Conservation (phyloP, 495 filamentous ascomycete genomes). For the Penicillium malachiteum region DNA sequence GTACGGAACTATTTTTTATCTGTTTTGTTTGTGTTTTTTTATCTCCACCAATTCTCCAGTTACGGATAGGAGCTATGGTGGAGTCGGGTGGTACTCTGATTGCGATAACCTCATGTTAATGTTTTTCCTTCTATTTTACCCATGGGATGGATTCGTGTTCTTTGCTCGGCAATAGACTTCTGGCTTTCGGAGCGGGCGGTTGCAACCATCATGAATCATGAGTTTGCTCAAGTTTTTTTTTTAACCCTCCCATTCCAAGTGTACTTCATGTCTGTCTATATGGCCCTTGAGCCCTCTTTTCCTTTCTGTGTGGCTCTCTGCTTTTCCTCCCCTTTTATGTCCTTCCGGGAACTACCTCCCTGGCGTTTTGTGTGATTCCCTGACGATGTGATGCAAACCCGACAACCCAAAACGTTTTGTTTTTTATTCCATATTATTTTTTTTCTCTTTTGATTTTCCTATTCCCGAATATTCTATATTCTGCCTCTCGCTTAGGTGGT, state of each 20-base stretch:
- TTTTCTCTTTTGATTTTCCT: not conserved
- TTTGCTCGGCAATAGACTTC: conserved; percentile 15
- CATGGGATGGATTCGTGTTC: not conserved
- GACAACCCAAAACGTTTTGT: conserved; percentile 16
- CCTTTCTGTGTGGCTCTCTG: conserved; percentile 7
- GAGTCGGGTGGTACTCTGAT: conserved; percentile 21
- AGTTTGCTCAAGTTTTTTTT: not conserved
- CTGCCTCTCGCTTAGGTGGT: not conserved
- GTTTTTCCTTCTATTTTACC: not conserved
- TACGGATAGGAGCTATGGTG: conserved; percentile 17
- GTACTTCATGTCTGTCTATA: conserved; percentile 23
- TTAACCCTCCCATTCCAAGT: conserved; percentile 1
- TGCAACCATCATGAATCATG: not conserved
- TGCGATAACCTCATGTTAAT: conserved; percentile 20
- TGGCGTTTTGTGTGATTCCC: conserved; percentile 24
- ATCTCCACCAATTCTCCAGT: not conserved
- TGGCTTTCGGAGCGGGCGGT: conserved; percentile 5
- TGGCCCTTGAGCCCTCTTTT: not conserved
- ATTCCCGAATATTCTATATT: not conserved
- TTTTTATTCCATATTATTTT: not conserved
- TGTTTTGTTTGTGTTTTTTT: conserved; percentile 1
- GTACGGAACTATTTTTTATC: not conserved
- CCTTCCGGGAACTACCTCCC: not conserved
- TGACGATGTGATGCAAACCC: conserved; percentile 29
- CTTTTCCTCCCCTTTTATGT: not conserved